Base-by-base conservation (phyloP, 495 filamentous ascomycete genomes). In the Xylaria telfairii region DNA sequence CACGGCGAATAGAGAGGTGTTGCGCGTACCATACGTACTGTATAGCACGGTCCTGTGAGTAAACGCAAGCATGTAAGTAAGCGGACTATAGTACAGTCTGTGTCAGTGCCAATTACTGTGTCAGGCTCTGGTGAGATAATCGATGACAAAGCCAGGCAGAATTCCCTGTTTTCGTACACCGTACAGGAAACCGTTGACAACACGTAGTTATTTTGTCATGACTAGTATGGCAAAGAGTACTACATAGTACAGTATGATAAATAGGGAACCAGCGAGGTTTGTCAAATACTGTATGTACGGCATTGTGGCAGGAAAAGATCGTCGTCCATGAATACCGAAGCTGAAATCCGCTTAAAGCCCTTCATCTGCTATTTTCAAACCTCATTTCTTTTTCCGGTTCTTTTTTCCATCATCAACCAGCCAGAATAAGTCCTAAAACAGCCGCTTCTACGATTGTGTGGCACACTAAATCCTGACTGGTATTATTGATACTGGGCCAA, bases 321-420 rank as follows among this genome's bases (percentile, higher is more conserved):
- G 19, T 39, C 46, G 32, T 32, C 28, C 63, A 21, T 30, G 28
- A 53, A 53, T 49, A n/a, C 46, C 47, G 46, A 54, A 53, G 64
- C 64, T 66, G 46, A 66, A 49, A 28, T 49, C 49, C 24, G 49
- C 24, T 53, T 56, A 26, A 56, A 56, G 26, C 12, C 13, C 32
- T 57, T 17, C 30, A 32, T 34, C 44, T 37, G 12, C 30, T 19
- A 19, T 13, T 65, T 54, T 19, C 26, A 67, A 57, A 37, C 65
- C 65, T 57, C 37, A 15, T 67, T 67, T 56, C 51, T 57, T 67
- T 67, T 67, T 67, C 37, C 59, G 59, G 19, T 39, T 60, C 57
- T 41, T 62, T 42, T 42, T 42, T 26, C 4, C 21, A 26, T 37
- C 24, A 41, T 62, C 59, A 26, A 21, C 44, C 44, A 24, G 30